Percentiles rank a stretch among this genome's conserved stretches.
phyloP scores from a whole-genome alignment of 768 basidiomycete species.

The Lenzites betulinus region DNA sequence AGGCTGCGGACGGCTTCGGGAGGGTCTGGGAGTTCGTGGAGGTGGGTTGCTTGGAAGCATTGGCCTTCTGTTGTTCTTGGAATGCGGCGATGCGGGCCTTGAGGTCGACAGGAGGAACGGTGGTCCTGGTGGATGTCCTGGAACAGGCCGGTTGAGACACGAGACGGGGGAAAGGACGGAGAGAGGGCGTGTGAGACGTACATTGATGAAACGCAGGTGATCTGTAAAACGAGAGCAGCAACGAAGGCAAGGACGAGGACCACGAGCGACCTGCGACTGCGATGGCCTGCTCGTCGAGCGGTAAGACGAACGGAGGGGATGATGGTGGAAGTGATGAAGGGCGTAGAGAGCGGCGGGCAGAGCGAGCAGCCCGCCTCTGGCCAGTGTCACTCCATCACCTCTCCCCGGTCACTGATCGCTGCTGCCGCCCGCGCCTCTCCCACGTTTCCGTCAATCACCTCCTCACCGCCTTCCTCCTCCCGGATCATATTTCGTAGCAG shows the following conservation, averaged over 20 bases:
- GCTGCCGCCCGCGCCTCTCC: slow-evolving; percentile 8
- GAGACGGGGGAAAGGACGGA: slow-evolving; percentile 1
- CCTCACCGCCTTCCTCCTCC: slow-evolving; percentile 8
- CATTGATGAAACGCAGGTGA: slow-evolving; percentile 26
- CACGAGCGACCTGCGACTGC: slow-evolving; percentile 37
- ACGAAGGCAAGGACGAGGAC: slow-evolving; percentile 26
- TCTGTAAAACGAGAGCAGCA: slow-evolving; percentile 13
- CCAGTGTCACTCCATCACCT: not conserved
- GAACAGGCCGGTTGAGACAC: not conserved
- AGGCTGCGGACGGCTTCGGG: slow-evolving; percentile 11
- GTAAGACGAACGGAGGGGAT: slow-evolving; percentile 13
- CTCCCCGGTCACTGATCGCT: slow-evolving; percentile 12
- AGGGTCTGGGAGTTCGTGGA: slow-evolving; percentile 26
- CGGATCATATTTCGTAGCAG: slow-evolving; percentile 7
- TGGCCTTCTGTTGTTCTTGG: slow-evolving; percentile 52
- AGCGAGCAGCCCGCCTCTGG: slow-evolving; percentile 1
- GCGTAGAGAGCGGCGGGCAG: slow-evolving; percentile 6
- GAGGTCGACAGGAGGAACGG: slow-evolving; percentile 49
- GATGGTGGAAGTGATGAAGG: slow-evolving; percentile 26
- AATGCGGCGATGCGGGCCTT: slow-evolving; percentile 85
- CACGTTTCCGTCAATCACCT: slow-evolving; percentile 16
- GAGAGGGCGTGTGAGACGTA: slow-evolving; percentile 15
- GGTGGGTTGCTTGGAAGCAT: slow-evolving; percentile 19
- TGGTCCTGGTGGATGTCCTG: slow-evolving; percentile 30
- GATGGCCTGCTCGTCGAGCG: slow-evolving; percentile 30